Evolutionary conservation across 2,329 filamentous ascomycete species (phyloP), one percentile per base, ranked within the genome.

Genomic region (Sporothrix schenckii): DNA sequence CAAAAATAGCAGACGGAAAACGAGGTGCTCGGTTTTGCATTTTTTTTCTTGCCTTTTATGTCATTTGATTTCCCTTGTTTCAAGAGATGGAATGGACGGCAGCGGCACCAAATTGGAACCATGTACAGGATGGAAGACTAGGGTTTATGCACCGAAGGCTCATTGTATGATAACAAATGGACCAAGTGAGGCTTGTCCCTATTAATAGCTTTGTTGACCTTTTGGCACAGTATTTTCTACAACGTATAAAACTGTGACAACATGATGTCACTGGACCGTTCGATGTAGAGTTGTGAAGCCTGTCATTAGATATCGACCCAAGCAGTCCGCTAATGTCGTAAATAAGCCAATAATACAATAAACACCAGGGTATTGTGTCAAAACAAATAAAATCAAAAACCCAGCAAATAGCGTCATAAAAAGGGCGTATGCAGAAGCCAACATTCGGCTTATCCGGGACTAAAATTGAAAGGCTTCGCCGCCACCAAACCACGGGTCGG

Each of bases 401-500:
- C 16, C 19, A 21, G 3, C 14, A 14, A 44, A 44, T 44, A 44
- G 34, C 9, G 4, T 34, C 6, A 39, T 16, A 50, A 39, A 16
- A 16, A 54, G 34, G 34, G 9, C 11, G 9, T 16, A 34, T 34
- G 9, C 44, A 47, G 44, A 49, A 49, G 19, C 4, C 11, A 44
- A 3, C 39, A 34, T 1, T 4, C 10, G 1, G 44, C 14, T 5
- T 16, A 16, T 5, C 19, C 41, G 14, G 11, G 13, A 21, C 24
- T 30, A 30, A 60, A 69, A 50, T 56, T 53, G 39, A 21, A 71
- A 70, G 7, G 49, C 4, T 10, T 50, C 68, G 6, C 69, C 71
- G 65, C 79, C 77, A 10, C 75, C 79, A 69, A 82, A 78, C 78
- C 81, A 82, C 16, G 80, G 79, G 69, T 83, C 81, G 70, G 79